A percentile compares a stretch with the other conserved stretches of the same genome.
Conservation (phyloP, 1,139 yeast genomes). For the Diutina pseudorugosa region DNA sequence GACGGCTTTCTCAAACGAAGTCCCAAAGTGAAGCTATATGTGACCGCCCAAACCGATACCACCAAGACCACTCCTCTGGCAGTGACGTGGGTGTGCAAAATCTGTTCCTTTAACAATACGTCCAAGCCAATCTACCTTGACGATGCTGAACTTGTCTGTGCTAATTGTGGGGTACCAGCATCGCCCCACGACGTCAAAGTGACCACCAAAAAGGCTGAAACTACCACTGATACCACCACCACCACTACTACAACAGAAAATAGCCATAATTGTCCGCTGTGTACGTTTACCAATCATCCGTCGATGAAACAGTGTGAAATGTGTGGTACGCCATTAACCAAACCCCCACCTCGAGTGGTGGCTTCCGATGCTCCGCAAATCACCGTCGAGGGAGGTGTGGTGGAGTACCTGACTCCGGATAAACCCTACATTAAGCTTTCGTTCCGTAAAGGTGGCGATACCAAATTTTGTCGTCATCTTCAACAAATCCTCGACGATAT, state of each 20-base stretch:
- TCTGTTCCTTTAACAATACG: conserved; percentile 62
- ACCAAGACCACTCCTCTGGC: not conserved
- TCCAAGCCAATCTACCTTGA: conserved; percentile 20
- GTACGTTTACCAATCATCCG: conserved; percentile 83
- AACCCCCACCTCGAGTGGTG: not conserved
- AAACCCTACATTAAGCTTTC: conserved; percentile 41
- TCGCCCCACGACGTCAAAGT: conserved; percentile 6
- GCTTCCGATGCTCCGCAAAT: conserved; percentile 8
- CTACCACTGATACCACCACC: too few species aligned
- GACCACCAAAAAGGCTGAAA: conserved; percentile 1
- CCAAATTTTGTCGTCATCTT: conserved; percentile 31
- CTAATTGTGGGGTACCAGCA: conserved; percentile 59
- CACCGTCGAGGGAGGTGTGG: conserved; percentile 6
- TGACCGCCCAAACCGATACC: conserved; percentile 6
- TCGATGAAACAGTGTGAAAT: conserved; percentile 71
- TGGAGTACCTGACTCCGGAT: conserved; percentile 16
- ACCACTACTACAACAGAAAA: too few species aligned
- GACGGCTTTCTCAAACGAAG: conserved; percentile 67
- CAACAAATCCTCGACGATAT: conserved; percentile 30
- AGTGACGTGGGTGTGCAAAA: conserved; percentile 62
- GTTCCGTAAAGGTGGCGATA: conserved; percentile 50
- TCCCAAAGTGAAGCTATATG: conserved; percentile 48
- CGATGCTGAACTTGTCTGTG: conserved; percentile 27
- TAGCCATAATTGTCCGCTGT: conserved; percentile 44
- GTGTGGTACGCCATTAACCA: conserved; percentile 46